Evolutionary conservation across 2,329 filamentous ascomycete genomes (phyloP).

Genomic region (Microascus cirrosus): DNA sequence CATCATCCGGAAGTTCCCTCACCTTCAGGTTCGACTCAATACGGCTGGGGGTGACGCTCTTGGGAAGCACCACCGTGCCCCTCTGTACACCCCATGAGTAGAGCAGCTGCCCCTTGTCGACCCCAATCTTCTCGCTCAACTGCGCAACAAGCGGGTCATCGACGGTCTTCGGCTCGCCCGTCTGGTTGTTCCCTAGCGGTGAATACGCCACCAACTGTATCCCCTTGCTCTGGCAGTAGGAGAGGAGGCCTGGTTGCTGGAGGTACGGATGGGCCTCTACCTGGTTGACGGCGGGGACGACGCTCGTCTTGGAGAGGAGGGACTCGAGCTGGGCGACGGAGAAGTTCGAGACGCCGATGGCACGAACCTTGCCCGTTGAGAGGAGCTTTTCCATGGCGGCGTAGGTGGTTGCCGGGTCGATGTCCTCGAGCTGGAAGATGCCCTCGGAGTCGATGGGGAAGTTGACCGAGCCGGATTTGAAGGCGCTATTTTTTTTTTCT

Average conservation of each 20-base stretch:
- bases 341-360: conserved; percentile 43
- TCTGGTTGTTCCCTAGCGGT: conserved; percentile 46
- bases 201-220: conserved; percentile 56
- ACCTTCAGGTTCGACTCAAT: conserved; percentile 52
- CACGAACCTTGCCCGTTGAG: conserved; percentile 23
- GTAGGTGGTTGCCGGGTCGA: conserved; percentile 28
- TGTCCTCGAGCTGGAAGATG: conserved; percentile 51
- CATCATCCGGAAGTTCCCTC: conserved; percentile 20
- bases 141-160: conserved; percentile 35
- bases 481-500: conserved; percentile 19
- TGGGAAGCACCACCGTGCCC: conserved; percentile 55
- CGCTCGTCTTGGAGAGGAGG: conserved; percentile 36
- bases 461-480: conserved; percentile 38
- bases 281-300: conserved; percentile 53
- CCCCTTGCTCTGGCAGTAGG: conserved; percentile 43
- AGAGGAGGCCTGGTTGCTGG: conserved; percentile 46
- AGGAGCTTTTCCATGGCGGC: conserved; percentile 26
- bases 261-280: conserved; percentile 60
- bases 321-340: conserved; percentile 26
- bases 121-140: conserved; percentile 28
- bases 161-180: conserved; percentile 30
- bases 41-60: conserved; percentile 52
- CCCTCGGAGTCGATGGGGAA: conserved; percentile 41
- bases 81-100: conserved; percentile 49
- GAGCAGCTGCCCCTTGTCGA: conserved; percentile 28